phyloP scores from a whole-genome alignment of 768 basidiomycete genomes.

The Serpula lacrymans region DNA sequence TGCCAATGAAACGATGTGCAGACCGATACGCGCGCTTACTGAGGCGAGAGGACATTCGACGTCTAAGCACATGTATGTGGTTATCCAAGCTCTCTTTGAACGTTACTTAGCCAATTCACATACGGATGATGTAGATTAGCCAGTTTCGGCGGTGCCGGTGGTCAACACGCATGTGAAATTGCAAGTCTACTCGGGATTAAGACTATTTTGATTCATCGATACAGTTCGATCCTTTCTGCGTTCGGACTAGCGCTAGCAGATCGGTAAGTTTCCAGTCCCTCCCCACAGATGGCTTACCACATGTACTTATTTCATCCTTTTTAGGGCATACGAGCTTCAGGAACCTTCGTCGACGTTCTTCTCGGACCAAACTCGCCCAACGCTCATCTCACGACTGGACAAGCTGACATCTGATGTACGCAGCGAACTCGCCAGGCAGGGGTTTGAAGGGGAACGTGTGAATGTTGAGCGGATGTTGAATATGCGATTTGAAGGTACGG shows the following conservation, averaged over 20 bases:
- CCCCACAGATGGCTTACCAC: neutral
- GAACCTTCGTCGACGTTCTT: constrained; percentile 87
- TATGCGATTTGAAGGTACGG: constrained; percentile 92
- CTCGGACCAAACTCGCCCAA: constrained; percentile 49
- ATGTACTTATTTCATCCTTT: neutral
- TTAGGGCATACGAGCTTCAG: constrained; percentile 82
- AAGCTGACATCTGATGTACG: constrained; percentile 60
- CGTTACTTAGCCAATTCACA: neutral
- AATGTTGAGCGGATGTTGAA: constrained; percentile 80
- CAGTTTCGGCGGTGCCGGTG: constrained; percentile 87
- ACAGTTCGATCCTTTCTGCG: constrained; percentile 90
- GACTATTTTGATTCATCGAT: constrained; percentile 84
- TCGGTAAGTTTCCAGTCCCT: constrained; percentile 34
- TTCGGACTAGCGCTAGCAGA: constrained; percentile 94
- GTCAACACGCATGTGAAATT: constrained; percentile 92
- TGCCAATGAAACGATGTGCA: constrained; percentile 94
- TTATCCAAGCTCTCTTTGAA: neutral
- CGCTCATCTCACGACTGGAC: constrained; percentile 65
- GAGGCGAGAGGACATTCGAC: constrained; percentile 87
- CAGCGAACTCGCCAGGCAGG: constrained; percentile 70
- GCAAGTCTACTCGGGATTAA: constrained; percentile 83
- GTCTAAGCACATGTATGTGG: constrained; percentile 59
- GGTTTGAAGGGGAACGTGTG: constrained; percentile 73
- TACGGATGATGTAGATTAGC: constrained; percentile 50
- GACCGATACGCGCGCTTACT: constrained; percentile 88